Conservation (phyloP, 2,329 filamentous ascomycete genomes). For the Fusarium chaquense region DNA sequence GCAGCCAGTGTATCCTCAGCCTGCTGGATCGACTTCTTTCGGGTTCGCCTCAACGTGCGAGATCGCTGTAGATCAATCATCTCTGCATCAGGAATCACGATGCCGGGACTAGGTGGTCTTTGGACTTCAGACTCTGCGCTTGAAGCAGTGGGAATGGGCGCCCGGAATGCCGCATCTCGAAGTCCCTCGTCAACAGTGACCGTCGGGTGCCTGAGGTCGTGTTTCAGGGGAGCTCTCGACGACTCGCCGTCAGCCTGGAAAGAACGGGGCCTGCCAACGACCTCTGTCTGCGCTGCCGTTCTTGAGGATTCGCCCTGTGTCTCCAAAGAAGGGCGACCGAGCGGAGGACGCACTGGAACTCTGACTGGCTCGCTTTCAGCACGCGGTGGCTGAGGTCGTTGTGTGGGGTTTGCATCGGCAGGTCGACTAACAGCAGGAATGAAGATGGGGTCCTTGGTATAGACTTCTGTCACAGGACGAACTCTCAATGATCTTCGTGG, state of each 20-base stretch:
- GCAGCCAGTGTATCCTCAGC: conserved; percentile 67
- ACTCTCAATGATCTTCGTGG: conserved; percentile 35
- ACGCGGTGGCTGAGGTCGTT: conserved; percentile 27
- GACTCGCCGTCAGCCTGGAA: conserved; percentile 34
- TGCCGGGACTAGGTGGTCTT: conserved; percentile 59
- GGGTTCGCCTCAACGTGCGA: conserved; percentile 59
- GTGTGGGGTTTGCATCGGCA: conserved; percentile 20
- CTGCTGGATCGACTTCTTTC: conserved; percentile 58
- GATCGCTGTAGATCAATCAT: conserved; percentile 56
- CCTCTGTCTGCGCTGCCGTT: conserved; percentile 1
- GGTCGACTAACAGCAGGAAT: conserved; percentile 39
- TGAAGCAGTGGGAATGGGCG: conserved; percentile 4
- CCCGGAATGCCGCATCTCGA: conserved; percentile 33
- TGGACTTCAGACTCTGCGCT: conserved; percentile 30
- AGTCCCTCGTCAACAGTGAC: conserved; percentile 27
- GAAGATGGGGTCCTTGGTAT: conserved; percentile 45
- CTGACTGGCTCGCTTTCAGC: conserved; percentile 27
- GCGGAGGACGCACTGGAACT: conserved; percentile 18
- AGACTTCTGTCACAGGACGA: conserved; percentile 45
- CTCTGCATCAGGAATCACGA: conserved; percentile 59
- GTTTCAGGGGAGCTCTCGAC: conserved; percentile 22
- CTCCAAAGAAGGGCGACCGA: conserved; percentile 22
- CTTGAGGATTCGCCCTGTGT: conserved; percentile 30
- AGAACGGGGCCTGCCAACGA: conserved; percentile 23
- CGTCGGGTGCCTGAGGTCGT: conserved; percentile 34